phyloP scores from a whole-genome alignment of 306 rosid species.

The Lathyrus sativus region DNA sequence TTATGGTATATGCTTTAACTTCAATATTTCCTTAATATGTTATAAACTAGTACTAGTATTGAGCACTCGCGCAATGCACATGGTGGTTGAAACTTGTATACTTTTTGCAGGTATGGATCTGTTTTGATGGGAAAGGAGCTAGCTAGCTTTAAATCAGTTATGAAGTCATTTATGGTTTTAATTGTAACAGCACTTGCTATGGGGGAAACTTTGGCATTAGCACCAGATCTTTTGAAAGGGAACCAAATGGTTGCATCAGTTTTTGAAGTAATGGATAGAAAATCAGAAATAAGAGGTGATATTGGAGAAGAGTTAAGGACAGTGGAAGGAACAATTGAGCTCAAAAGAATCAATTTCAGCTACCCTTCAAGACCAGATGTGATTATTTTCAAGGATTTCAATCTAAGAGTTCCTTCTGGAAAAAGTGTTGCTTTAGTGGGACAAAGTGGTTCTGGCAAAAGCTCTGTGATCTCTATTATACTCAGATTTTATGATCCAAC shows the following conservation, averaged over 20 bases:
- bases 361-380: slow-evolving; percentile 94
- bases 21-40: slow-evolving; percentile 3
- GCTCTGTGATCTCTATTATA: slow-evolving; percentile 84
- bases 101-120: slow-evolving; percentile 83
- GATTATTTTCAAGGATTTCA: slow-evolving; percentile 80
- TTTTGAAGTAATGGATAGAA: slow-evolving; percentile 77
- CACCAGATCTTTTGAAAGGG: slow-evolving; percentile 93
- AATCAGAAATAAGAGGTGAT: slow-evolving; percentile 62
- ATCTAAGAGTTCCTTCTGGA: slow-evolving; percentile 69
- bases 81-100: slow-evolving; percentile 27
- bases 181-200: slow-evolving; percentile 89
- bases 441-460: slow-evolving; percentile 99
- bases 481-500: slow-evolving; percentile 88
- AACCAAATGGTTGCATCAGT: slow-evolving; percentile 95
- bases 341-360: slow-evolving; percentile 67
- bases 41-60: no score
- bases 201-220: slow-evolving; percentile 90
- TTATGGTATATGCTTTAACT: slow-evolving; percentile 65
- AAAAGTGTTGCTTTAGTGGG: slow-evolving; percentile 86
- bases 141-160: slow-evolving; percentile 83
- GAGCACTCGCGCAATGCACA: no score
- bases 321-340: slow-evolving; percentile 87
- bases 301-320: slow-evolving; percentile 67
- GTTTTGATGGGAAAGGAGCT: slow-evolving; percentile 88
- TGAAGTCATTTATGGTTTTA: slow-evolving; percentile 92